phyloP scores from a whole-genome alignment of 495 filamentous ascomycete genomes.

The Schizothecium vesticola region DNA sequence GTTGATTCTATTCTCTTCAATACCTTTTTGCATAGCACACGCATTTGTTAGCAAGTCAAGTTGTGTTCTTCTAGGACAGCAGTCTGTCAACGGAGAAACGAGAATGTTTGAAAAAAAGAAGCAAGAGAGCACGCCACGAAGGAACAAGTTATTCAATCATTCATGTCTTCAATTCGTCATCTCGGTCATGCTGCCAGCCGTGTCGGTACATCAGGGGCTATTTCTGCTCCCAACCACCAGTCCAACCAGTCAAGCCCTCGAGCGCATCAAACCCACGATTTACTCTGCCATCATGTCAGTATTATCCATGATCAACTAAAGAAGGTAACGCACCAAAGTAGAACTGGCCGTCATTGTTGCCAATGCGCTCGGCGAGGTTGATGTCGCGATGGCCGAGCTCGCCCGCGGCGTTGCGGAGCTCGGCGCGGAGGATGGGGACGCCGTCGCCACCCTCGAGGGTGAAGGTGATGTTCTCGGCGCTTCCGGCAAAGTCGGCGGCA shows the following conservation, averaged over 20 bases:
- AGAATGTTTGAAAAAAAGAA: no score
- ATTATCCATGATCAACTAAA: background rate
- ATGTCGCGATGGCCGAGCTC: conserved; percentile 12
- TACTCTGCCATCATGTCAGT: background rate
- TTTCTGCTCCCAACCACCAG: background rate
- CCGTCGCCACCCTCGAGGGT: conserved; percentile 34
- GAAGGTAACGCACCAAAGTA: conserved; percentile 13
- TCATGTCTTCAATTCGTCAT: background rate
- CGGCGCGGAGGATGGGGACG: conserved; percentile 29
- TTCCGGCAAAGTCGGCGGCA: conserved; percentile 34
- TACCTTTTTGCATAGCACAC: background rate
- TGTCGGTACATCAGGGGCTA: background rate
- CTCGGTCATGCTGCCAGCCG: background rate
- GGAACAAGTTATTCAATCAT: background rate
- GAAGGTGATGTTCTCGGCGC: conserved; percentile 38
- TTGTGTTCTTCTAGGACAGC: no score
- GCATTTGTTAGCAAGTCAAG: background rate
- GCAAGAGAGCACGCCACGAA: background rate
- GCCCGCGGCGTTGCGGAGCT: conserved; percentile 11
- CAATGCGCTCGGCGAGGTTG: conserved; percentile 30
- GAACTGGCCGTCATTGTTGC: conserved; percentile 23
- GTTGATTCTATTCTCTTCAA: background rate
- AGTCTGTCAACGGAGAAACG: no score
- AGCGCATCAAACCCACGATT: background rate
- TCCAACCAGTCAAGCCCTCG: background rate